These are phyloP conservation scores for Wickerhamomyces xylosicus DNA, from an alignment of 805 yeast species.

Conservation along the genomic window DNA sequence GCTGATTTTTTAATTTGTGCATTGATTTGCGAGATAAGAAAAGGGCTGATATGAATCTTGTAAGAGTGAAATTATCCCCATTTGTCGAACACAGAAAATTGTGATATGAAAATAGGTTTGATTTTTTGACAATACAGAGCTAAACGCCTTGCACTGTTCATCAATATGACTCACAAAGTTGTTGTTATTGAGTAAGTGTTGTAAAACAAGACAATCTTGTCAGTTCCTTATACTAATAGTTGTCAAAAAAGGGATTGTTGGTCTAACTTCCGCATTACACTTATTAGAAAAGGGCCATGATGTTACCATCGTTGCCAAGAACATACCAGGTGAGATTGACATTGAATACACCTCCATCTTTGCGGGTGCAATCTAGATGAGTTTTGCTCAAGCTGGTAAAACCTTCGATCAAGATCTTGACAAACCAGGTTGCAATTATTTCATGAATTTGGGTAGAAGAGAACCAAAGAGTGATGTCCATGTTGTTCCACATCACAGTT, in stretches of 20 bases:
- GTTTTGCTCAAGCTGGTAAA: slow-evolving; percentile 39
- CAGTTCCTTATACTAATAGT: slow-evolving; percentile 20
- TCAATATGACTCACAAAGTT: background rate
- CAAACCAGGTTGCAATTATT: slow-evolving; percentile 34
- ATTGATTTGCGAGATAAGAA: too few species aligned
- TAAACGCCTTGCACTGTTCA: too few species aligned
- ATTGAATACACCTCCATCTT: slow-evolving; percentile 51
- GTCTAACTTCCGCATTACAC: slow-evolving; percentile 38
- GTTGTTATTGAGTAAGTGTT: background rate
- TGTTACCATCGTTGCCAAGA: slow-evolving; percentile 32
- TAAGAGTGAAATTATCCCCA: too few species aligned
- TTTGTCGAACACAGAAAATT: too few species aligned
- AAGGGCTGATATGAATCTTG: too few species aligned
- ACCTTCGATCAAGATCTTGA: slow-evolving; percentile 31
- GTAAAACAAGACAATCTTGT: background rate
- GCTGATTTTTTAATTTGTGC: too few species aligned
- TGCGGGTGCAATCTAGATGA: slow-evolving; percentile 68
- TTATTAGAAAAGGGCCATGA: slow-evolving; percentile 30
- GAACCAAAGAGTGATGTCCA: slow-evolving; percentile 42
- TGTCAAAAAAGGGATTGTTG: slow-evolving; percentile 52
- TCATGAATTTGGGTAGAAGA: slow-evolving; percentile 31
- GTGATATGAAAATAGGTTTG: too few species aligned
- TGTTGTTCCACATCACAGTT: slow-evolving; percentile 12
- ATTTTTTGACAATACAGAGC: too few species aligned
- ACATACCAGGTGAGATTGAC: slow-evolving; percentile 48